Evolutionary conservation across 2,329 filamentous ascomycete genomes (phyloP).

Genomic region (Cladosporium sp.): DNA sequence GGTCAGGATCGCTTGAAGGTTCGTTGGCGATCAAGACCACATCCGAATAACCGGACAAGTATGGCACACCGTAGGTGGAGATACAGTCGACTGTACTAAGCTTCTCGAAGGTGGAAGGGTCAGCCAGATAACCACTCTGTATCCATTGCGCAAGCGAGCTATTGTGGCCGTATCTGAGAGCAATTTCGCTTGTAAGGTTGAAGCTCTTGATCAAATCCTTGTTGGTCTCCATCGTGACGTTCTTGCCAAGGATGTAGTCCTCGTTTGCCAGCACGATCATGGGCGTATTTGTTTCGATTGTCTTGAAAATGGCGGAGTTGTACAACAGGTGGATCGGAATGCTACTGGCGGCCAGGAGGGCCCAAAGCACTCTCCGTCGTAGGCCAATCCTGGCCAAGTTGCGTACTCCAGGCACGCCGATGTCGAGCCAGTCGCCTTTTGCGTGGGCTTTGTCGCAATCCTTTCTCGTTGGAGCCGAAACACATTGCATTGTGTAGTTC

Average conservation of each 20-base stretch:
- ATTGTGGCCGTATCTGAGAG: too few relatives aligned
- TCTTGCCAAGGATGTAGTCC: too few relatives aligned
- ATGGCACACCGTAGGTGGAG: not conserved
- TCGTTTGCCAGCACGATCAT: too few relatives aligned
- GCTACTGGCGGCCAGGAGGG: constrained; percentile 27
- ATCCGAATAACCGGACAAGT: not conserved
- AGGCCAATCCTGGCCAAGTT: constrained; percentile 31
- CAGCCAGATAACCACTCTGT: not conserved
- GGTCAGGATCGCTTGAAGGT: too few relatives aligned
- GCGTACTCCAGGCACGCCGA: constrained; percentile 41
- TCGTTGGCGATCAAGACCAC: not conserved
- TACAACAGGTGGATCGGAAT: constrained; percentile 37
- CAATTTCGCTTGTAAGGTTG: too few relatives aligned
- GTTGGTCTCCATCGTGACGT: too few relatives aligned
- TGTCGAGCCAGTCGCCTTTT: constrained; percentile 39
- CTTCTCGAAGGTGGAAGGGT: not conserved
- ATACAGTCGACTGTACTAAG: not conserved
- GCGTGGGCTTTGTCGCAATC: constrained; percentile 49
- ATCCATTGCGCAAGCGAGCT: too few relatives aligned
- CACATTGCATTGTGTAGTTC: constrained; percentile 51
- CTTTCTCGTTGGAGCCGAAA: constrained; percentile 46
- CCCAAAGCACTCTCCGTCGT: constrained; percentile 22
- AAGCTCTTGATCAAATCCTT: too few relatives aligned
- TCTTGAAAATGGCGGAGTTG: constrained; percentile 30
- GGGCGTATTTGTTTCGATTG: constrained; percentile 16